Evolutionary conservation across 177 flowering plant genomes (phyloP).

Genomic region (Vitis hybrid): DNA sequence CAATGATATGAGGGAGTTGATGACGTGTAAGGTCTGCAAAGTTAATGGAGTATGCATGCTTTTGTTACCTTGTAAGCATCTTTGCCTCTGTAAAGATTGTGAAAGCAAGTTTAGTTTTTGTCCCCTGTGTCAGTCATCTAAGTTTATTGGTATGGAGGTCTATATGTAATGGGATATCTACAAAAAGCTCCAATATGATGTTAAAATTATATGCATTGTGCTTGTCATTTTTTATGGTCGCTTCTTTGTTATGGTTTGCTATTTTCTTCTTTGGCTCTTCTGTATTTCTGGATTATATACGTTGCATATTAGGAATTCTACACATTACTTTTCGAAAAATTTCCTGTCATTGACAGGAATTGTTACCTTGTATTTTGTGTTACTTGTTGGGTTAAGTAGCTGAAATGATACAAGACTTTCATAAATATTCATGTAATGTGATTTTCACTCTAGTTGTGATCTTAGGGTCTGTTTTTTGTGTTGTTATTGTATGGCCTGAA

Average conservation of each 20-base stretch:
- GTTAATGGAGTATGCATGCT: conserved; percentile 74
- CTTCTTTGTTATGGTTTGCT: neutral
- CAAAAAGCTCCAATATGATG: conserved; percentile 17
- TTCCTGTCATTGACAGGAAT: neutral
- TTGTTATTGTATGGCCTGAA: neutral
- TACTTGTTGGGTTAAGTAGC: neutral
- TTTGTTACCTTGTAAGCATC: conserved; percentile 88
- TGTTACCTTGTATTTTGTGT: neutral
- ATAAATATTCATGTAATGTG: too few relatives aligned
- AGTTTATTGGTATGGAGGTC: conserved; percentile 70
- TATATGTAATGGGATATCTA: conserved; percentile 43
- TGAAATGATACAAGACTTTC: neutral
- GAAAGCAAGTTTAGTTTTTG: conserved; percentile 74
- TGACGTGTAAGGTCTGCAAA: conserved; percentile 77
- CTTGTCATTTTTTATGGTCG: conserved; percentile 11
- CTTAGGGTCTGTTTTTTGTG: neutral
- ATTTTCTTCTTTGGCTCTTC: neutral
- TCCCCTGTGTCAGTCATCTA: conserved; percentile 74
- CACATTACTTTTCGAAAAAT: neutral
- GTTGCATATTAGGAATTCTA: too few relatives aligned
- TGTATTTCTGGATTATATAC: neutral
- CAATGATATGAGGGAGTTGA: conserved; percentile 45
- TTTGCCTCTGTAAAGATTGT: conserved; percentile 85
- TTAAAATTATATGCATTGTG: conserved; percentile 16
- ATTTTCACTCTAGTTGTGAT: too few relatives aligned